Evolutionary conservation across 75 land plant genomes (phyloP).

Genomic region (Pinus albicaulis): DNA sequence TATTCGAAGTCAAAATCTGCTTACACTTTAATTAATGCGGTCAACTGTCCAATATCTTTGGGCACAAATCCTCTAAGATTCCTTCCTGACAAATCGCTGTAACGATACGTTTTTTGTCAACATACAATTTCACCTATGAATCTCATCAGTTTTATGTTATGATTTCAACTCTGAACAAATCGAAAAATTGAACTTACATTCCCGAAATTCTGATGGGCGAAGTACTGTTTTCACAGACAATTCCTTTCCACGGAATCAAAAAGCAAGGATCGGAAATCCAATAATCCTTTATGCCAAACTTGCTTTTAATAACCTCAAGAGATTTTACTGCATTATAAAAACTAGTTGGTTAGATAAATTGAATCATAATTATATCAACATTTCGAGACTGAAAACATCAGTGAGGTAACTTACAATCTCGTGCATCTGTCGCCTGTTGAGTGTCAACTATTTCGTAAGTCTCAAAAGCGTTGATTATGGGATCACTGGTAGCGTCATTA

Average conservation of each 20-base stretch:
- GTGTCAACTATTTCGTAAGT: background rate
- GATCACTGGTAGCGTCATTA: background rate
- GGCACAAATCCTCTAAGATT: background rate
- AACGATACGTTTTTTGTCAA: background rate
- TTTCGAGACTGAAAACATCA: too few relatives aligned
- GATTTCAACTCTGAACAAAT: background rate
- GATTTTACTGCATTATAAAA: background rate
- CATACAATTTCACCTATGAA: background rate
- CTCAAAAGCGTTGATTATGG: background rate
- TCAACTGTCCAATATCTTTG: background rate
- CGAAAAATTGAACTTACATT: background rate
- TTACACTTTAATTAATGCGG: background rate
- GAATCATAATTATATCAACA: too few relatives aligned
- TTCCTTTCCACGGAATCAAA: background rate
- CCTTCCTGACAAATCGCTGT: background rate
- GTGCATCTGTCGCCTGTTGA: background rate
- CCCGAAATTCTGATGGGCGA: background rate
- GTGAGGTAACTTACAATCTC: background rate
- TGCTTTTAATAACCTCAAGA: background rate
- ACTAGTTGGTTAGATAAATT: too few relatives aligned
- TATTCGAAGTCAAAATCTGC: too few relatives aligned
- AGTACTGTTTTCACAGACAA: background rate
- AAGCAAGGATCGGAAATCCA: slow-evolving; percentile 5
- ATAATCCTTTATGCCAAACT: background rate
- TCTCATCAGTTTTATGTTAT: background rate